These are phyloP conservation scores for Cutaneotrichosporon sp. DNA, from an alignment of 1,284 basidiomycete species.

Conservation along the genomic window DNA sequence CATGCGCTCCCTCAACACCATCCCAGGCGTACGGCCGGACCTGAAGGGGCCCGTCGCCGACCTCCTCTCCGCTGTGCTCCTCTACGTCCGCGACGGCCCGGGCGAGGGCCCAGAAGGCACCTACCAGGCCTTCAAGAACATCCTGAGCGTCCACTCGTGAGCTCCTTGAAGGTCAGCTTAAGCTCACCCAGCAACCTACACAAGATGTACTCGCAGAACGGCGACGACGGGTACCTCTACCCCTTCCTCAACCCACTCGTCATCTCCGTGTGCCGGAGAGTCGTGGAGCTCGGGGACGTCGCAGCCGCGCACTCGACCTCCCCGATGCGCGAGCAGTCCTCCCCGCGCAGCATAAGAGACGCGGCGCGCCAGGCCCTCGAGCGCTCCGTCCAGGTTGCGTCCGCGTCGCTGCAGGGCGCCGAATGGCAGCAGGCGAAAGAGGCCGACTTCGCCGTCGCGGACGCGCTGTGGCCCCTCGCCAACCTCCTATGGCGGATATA, in stretches of 20 bases:
- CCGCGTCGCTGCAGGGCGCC: conserved; percentile 20
- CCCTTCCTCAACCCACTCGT: conserved; percentile 40
- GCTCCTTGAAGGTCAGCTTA: conserved; percentile 9
- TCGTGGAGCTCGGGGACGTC: conserved; percentile 22
- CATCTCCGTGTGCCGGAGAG: conserved; percentile 16
- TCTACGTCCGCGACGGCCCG: conserved; percentile 23
- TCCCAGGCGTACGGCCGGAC: conserved; percentile 4
- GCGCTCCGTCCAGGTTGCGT: conserved; percentile 36
- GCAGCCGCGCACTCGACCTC: conserved; percentile 34
- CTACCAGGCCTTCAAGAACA: conserved; percentile 29
- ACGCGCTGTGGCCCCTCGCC: conserved; percentile 42
- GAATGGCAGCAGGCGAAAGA: conserved; percentile 27
- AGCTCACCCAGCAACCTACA: conserved; percentile 34
- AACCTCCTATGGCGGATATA: conserved; percentile 45
- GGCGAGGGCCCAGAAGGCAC: conserved; percentile 13
- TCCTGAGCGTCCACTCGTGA: conserved; percentile 34
- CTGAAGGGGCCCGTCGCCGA: conserved; percentile 25
- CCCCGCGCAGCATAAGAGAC: conserved; percentile 42
- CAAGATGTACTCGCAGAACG: conserved; percentile 34
- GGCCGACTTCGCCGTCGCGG: conserved; percentile 29
- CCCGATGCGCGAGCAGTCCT: conserved; percentile 33
- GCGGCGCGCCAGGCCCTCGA: conserved; percentile 46
- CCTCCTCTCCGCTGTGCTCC: conserved; percentile 33
- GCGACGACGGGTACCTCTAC: conserved; percentile 30
- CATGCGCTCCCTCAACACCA: neutral